Evolutionary conservation across 352 stramenopile genomes (phyloP).

Genomic region (Salisapilia sapeloensis): DNA sequence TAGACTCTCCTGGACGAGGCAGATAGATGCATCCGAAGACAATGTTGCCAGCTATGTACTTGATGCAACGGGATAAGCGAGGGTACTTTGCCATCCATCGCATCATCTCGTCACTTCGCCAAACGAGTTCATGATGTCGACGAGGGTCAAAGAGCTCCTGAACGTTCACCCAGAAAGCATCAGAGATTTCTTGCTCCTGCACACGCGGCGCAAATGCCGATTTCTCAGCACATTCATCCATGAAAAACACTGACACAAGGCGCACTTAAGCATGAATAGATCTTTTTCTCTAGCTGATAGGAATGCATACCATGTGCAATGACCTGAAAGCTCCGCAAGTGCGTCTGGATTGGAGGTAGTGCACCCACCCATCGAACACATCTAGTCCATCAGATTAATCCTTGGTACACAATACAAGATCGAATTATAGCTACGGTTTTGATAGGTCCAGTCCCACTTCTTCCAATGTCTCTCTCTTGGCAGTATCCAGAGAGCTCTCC

Average conservation of each 20-base stretch:
- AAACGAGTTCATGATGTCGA: slow-evolving; percentile 37
- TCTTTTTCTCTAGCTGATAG: neutral
- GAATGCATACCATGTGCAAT: slow-evolving; percentile 34
- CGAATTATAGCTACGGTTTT: slow-evolving; percentile 12
- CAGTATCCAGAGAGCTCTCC: slow-evolving; percentile 54
- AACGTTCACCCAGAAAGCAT: slow-evolving; percentile 73
- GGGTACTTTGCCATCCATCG: slow-evolving; percentile 13
- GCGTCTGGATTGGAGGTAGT: slow-evolving; percentile 34
- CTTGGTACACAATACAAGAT: slow-evolving; percentile 3
- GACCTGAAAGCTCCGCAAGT: slow-evolving; percentile 42
- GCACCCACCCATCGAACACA: slow-evolving; percentile 45
- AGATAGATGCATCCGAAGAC: slow-evolving; percentile 62
- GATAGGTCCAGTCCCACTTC: slow-evolving; percentile 67
- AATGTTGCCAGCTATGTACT: slow-evolving; percentile 31
- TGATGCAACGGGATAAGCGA: slow-evolving; percentile 9
- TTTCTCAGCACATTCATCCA: slow-evolving; percentile 27
- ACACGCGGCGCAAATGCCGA: slow-evolving; percentile 25
- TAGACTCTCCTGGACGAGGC: slow-evolving; percentile 20
- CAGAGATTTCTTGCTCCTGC: slow-evolving; percentile 48
- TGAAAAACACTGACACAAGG: slow-evolving; percentile 39
- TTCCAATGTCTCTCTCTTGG: slow-evolving; percentile 59
- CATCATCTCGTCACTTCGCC: slow-evolving; percentile 42
- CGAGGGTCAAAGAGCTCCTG: slow-evolving; percentile 46
- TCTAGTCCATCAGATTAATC: neutral
- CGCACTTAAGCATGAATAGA: neutral